Evolutionary conservation across 192 early-diverging fungal genomes (phyloP), one percentile per base, ranked within the genome.

Genomic region (Spinellus fusiger): DNA sequence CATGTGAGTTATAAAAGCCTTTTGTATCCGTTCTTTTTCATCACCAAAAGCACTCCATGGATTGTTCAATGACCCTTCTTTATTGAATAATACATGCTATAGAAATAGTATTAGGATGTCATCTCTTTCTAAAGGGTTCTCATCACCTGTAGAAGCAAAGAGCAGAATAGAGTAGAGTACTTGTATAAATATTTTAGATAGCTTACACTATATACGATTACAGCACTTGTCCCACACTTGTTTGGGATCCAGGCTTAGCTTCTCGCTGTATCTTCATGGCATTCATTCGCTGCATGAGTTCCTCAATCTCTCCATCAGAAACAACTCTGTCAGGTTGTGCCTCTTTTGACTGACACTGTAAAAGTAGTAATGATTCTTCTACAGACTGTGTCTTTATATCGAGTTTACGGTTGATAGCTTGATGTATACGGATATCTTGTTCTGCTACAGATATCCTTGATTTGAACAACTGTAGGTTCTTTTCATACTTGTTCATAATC

Each of bases 261-360:
- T 61, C 59, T 25, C 49, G n/a, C 22, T 49, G 48, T 13, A 61
- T 50, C 29, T 50, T 49, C 59, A 61, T 61, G 23, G 59, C 59
- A 50, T 61, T 37, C 59, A 61, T 61, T 61, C 44, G 35, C 7
- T 29, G 48, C 59, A 61, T 61, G 18, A 61, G 6, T 13, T 61
- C 46, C 4, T 61, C 59, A 23, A 61, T 61, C n/a, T 61, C 59
- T 16, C 35, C 31, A 16, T 61, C 59, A 0, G 59, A 50, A 18
- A 61, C 59, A 51, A 37, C 15, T 5, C 16, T 22, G 5, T 10
- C 31, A 9, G 33, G 13, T n/a, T 25, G 9, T 23, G 34, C 46
- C 31, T n/a, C n/a, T n/a, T n/a, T n/a, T n/a, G n/a, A n/a, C n/a
- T n/a, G n/a, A n/a, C n/a, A n/a, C n/a, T n/a, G n/a, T n/a, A n/a